These are phyloP conservation scores for Candida sithepensis DNA, from an alignment of 805 yeast genomes.

Conservation along the genomic window DNA sequence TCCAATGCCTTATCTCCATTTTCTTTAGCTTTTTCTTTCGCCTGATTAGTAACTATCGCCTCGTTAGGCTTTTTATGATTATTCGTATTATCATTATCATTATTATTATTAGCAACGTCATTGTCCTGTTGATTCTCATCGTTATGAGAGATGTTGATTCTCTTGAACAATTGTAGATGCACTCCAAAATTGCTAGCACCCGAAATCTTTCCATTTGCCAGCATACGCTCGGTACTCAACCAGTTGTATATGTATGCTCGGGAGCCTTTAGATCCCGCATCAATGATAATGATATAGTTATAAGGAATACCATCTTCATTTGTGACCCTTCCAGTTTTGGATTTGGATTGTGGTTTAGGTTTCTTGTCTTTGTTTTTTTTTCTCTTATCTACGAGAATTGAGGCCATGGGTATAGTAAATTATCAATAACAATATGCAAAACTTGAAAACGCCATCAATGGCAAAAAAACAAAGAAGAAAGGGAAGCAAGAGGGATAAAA, in stretches of 20 bases:
- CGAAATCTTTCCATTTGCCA: slow-evolving; percentile 15
- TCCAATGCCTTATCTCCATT: not conserved
- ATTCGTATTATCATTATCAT: not conserved
- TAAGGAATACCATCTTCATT: slow-evolving; percentile 46
- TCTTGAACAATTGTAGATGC: not conserved
- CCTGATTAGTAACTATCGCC: no score
- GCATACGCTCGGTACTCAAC: slow-evolving; percentile 36
- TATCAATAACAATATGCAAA: no score
- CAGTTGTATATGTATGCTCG: slow-evolving; percentile 59
- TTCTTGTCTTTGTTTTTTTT: slow-evolving; percentile 3
- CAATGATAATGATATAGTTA: slow-evolving; percentile 58
- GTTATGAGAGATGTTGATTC: not conserved
- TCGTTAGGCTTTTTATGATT: not conserved
- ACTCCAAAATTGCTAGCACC: not conserved
- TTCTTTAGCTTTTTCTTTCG: no score
- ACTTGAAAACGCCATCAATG: not conserved
- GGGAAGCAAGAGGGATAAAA: no score
- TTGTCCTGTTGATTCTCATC: not conserved
- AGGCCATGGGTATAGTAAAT: not conserved
- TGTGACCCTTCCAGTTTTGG: slow-evolving; percentile 21
- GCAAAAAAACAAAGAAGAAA: not conserved
- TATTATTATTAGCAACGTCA: not conserved
- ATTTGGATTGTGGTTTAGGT: not conserved
- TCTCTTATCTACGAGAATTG: not conserved
- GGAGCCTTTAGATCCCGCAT: slow-evolving; percentile 66